These are phyloP conservation scores for Meyerozyma guilliermondii DNA, from an alignment of 1,139 yeast genomes.

Conservation along the genomic window DNA sequence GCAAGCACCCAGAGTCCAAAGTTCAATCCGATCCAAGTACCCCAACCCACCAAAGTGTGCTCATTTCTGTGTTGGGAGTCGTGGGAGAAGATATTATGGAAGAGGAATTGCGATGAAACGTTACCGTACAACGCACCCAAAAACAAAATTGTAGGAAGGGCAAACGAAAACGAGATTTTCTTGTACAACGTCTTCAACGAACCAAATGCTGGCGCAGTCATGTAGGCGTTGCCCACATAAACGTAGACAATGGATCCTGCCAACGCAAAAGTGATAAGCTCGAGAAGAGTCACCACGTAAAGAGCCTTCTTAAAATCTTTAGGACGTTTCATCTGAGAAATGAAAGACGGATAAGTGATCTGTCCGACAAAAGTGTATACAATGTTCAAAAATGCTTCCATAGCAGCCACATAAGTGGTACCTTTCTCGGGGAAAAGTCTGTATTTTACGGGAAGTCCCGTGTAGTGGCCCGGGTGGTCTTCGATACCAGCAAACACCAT, in stretches of 20 bases:
- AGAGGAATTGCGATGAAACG: slow-evolving; percentile 48
- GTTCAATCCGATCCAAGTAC: slow-evolving; percentile 43
- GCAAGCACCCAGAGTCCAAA: slow-evolving; percentile 47
- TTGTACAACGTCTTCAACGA: slow-evolving; percentile 41
- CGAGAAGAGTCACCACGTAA: slow-evolving; percentile 45
- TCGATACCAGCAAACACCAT: slow-evolving; percentile 53
- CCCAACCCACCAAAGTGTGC: slow-evolving; percentile 52
- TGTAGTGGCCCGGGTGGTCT: slow-evolving; percentile 40
- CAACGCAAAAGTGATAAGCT: slow-evolving; percentile 43
- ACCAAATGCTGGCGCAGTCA: slow-evolving; percentile 59
- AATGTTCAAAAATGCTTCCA: slow-evolving; percentile 55
- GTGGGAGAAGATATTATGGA: slow-evolving; percentile 38
- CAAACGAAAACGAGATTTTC: slow-evolving; percentile 55
- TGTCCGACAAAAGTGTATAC: slow-evolving; percentile 63
- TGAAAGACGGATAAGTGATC: slow-evolving; percentile 57
- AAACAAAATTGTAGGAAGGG: slow-evolving; percentile 54
- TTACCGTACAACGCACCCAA: slow-evolving; percentile 53
- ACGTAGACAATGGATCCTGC: slow-evolving; percentile 56
- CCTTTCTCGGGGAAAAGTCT: slow-evolving; percentile 46
- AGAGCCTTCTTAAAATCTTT: slow-evolving; percentile 55
- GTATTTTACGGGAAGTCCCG: slow-evolving; percentile 28
- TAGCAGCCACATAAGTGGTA: slow-evolving; percentile 48
- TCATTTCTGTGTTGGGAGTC: slow-evolving; percentile 39
- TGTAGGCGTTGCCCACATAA: slow-evolving; percentile 50
- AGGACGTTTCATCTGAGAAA: slow-evolving; percentile 56